These are phyloP conservation scores for Gloeopeniophorella convolvens DNA, from an alignment of 768 basidiomycete species.

Conservation along the genomic window DNA sequence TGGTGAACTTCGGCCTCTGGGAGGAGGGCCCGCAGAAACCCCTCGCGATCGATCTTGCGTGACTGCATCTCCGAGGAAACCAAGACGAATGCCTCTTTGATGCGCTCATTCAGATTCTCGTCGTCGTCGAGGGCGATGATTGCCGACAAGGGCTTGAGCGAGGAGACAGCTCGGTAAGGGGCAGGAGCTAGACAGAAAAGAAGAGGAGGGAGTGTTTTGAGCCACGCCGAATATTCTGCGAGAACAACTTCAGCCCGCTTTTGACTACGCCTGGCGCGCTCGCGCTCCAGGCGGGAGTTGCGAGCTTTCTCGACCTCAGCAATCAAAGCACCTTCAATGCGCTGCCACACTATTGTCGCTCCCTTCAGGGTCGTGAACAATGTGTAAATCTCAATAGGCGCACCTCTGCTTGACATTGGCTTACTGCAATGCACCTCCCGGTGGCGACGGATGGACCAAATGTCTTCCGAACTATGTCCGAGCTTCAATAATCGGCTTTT, in stretches of 20 bases:
- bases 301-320: constrained; percentile 1
- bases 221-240: background rate
- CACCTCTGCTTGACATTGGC: constrained; percentile 15
- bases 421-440: constrained; percentile 12
- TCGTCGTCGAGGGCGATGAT: too few species aligned
- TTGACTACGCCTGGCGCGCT: background rate
- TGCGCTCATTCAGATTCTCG: background rate
- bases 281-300: background rate
- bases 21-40: constrained; percentile 6
- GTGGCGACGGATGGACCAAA: constrained; percentile 4
- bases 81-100: background rate
- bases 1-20: background rate
- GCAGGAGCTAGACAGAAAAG: background rate
- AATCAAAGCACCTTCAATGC: constrained; percentile 2
- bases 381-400: background rate
- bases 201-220: background rate
- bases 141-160: too few species aligned
- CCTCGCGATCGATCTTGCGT: background rate
- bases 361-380: background rate
- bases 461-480: constrained; percentile 1
- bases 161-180: too few species aligned
- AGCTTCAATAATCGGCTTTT: background rate
- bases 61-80: background rate
- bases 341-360: constrained; percentile 13
- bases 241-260: background rate